Base-by-base conservation (phyloP, 176 grass and related monocot species). In the Coix lacrymajobi region DNA sequence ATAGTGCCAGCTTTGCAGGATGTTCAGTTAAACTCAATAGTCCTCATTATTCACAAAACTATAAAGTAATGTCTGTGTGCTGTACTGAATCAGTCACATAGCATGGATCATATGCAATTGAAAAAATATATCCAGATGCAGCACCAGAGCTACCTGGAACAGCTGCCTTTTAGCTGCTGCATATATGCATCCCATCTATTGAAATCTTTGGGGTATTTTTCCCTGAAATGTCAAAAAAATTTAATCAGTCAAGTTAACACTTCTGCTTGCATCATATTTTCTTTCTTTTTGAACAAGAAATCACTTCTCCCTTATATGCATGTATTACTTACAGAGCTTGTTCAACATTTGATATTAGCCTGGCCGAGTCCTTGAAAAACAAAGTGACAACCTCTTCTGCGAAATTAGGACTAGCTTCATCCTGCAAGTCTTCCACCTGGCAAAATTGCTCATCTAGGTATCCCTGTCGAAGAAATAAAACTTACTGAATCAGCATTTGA, bases 341-440 rank as follows among this genome's bases (percentile, higher is more conserved):
- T 76, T 92, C 96, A 67, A 96, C 88, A 85, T 99, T 99, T 76
- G 91, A 60, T 82, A 96, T 86, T 76, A 94, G 80, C 67, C 91
- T 89, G 54, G 89, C 68, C 7, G 96, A 99, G 82, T 99, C 93
- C 81, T 89, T 96, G 44, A 96, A 90, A 77, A 96, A 99, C 89
- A 93, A 87, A 69, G 89, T 86, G 25, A 83, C 91, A 17, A 99
- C 96, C 92, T 99, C 96, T 87, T 99, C 91, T 1, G 91, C 80
- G 83, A 99, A 99, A 84, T 99, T 96, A 83, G 93, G 96, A 77
- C 91, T 99, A 85, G 75, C 79, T 80, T 99, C 96, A 81, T 99
- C 96, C 73, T 99, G 93, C 79, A 96, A 90, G 60, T 99, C 96
- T 80, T 99, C 96, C 68, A 99, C 84, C 81, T 96, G 96, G 85